A percentile compares a stretch with the other conserved stretches of the same genome.
These are phyloP conservation scores for Carex parvula DNA, from an alignment of 176 grass and related monocot genomes.

Conservation along the genomic window DNA sequence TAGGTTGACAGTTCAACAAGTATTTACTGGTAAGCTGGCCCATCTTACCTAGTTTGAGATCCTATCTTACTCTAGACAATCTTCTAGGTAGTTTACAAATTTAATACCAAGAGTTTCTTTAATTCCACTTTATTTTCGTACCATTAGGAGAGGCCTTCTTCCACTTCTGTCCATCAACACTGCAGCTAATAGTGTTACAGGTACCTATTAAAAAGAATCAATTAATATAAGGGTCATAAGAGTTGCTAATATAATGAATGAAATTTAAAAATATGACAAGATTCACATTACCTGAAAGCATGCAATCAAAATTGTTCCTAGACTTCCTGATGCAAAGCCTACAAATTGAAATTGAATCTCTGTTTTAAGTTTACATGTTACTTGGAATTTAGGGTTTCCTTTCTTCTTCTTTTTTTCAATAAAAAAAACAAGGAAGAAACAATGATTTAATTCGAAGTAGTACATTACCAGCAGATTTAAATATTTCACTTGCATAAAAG, in stretches of 20 bases:
- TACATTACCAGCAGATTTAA: slow-evolving; percentile 57
- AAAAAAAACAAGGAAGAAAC: not conserved
- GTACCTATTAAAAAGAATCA: slow-evolving; percentile 16
- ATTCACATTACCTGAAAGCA: slow-evolving; percentile 41
- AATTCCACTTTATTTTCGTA: not conserved
- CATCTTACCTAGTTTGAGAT: not conserved
- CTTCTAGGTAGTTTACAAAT: not conserved
- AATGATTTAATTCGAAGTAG: not conserved
- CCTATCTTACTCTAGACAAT: not conserved
- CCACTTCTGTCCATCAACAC: slow-evolving; percentile 54
- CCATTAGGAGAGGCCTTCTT: slow-evolving; percentile 50
- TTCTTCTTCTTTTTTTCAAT: not conserved
- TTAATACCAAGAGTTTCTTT: not conserved
- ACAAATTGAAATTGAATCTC: slow-evolving; percentile 2
- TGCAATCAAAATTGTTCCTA: slow-evolving; percentile 53
- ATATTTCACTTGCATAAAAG: slow-evolving; percentile 61
- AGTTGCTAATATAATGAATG: not conserved
- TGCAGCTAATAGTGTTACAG: slow-evolving; percentile 40
- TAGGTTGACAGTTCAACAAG: not conserved
- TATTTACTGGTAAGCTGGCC: not conserved
- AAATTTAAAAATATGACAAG: not conserved
- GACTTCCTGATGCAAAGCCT: slow-evolving; percentile 57
- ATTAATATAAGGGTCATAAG: not conserved
- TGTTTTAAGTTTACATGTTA: not conserved
- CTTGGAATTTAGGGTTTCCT: not conserved